Evolutionary conservation across 2,329 filamentous ascomycete genomes (phyloP).

Genomic region (Sarocladium oryzae): DNA sequence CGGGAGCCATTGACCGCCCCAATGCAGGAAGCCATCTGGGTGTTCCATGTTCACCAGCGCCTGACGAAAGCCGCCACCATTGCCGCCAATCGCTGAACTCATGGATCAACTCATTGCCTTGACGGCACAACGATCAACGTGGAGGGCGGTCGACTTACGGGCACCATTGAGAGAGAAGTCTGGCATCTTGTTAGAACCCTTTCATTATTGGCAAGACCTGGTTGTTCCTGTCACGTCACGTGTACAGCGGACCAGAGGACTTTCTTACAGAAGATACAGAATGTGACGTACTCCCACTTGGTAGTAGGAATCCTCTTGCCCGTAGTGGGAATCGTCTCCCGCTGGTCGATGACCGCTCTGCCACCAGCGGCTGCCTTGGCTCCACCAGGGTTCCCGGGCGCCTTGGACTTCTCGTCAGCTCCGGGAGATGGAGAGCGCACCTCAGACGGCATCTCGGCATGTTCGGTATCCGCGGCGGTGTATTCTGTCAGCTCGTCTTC

Average conservation of each 20-base stretch:
- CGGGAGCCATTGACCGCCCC: constrained; percentile 10
- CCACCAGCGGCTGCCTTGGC: constrained; percentile 10
- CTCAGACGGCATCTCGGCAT: background rate
- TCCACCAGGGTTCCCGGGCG: constrained; percentile 1
- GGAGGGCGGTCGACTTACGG: too few species aligned
- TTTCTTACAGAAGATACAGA: constrained; percentile 13
- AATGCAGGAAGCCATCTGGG: constrained; percentile 10
- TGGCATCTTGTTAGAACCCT: too few species aligned
- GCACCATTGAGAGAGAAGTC: constrained; percentile 15
- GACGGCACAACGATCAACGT: too few species aligned
- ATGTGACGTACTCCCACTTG: constrained; percentile 16
- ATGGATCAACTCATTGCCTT: too few species aligned
- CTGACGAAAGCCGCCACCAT: constrained; percentile 13
- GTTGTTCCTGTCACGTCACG: too few species aligned
- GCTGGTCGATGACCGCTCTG: constrained; percentile 12
- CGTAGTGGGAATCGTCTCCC: constrained; percentile 13
- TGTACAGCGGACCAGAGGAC: too few species aligned
- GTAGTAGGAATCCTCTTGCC: constrained; percentile 12
- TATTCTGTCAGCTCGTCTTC: too few species aligned
- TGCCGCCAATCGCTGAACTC: constrained; percentile 12
- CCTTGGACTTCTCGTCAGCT: background rate
- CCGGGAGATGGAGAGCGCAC: background rate
- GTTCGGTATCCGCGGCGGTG: too few species aligned
- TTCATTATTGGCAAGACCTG: too few species aligned
- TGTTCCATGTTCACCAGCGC: constrained; percentile 10